Base-by-base conservation (phyloP, 495 filamentous ascomycete genomes). In the Massariosphaeria phaeospora region DNA sequence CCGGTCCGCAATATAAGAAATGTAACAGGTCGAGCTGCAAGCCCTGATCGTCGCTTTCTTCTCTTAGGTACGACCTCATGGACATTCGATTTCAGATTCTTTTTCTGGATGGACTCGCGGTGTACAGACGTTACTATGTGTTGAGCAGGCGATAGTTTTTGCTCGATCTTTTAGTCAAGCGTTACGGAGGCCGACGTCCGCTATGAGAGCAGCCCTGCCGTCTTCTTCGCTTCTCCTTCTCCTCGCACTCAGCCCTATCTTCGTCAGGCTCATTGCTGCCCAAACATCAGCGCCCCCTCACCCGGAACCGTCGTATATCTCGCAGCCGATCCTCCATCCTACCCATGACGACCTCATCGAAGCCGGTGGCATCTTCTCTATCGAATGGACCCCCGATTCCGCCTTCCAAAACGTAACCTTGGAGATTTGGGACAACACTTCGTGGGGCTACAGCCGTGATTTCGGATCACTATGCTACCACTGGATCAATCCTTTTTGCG, bases 361-460 rank as follows among this genome's bases (percentile, higher is more conserved):
- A 1, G 45, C 55, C 27, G 48, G 48, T 1, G 13, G 8, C 2
- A 39, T 11, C 12, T 52, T 38, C 48, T 52, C 40, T 15, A 52
- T 59, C n/a, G 20, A 18, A 20, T 59, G 55, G 55, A 45, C 1
- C 1, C 18, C 55, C 18, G 31, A 52, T 23, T 5, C 30, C 1
- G 35, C 33, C 33, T 59, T 59, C 30, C 36, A 36, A 29, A 59
- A 52, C 31, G 25, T 59, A 2, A 59, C 55, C n/a, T 40, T 59
- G 10, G 45, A 59, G 41, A 24, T 59, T 2, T 59, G 55, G 55
- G 55, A 59, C 21, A 52, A 52, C 15, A 59, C 48, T 2, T 46
- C 41, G 15, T 52, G 41, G 41, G 55, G 55, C 10, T 47, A 52
- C 20, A 24, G n/a, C 11, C 55, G 48, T n/a, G 48, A 52, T 27